A percentile compares a stretch with the other conserved stretches of the same genome.
phyloP scores from a whole-genome alignment of 2,329 filamentous ascomycete species.

The Reticulascus tulasneorum region DNA sequence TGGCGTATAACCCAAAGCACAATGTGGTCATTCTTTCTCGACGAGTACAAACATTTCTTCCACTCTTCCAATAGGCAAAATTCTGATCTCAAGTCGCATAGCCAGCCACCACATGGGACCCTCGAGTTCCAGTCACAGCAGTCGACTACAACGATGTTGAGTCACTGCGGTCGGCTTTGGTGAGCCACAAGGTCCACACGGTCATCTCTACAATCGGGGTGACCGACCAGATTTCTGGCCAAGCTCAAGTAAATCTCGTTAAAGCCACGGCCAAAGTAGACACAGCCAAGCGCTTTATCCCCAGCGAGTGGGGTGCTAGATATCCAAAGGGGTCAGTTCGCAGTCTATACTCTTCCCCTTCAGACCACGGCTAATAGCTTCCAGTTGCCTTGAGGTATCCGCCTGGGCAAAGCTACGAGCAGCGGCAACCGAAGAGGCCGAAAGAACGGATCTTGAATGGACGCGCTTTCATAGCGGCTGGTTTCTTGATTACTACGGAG shows the following conservation, averaged over 20 bases:
- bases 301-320: conserved; percentile 36
- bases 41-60: conserved; percentile 22
- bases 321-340: conserved; percentile 18
- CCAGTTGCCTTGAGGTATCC: no score
- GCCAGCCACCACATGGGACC: background rate
- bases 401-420: no score
- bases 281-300: conserved; percentile 34
- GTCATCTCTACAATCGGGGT: conserved; percentile 40
- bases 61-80: background rate
- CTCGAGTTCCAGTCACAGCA: background rate
- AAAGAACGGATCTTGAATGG: conserved; percentile 8
- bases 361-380: no score
- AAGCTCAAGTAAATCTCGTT: conserved; percentile 36
- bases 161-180: background rate
- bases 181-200: conserved; percentile 30
- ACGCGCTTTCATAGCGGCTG: conserved; percentile 18
- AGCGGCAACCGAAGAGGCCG: no score
- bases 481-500: conserved; percentile 23
- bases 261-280: conserved; percentile 35
- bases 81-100: background rate
- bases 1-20: conserved; percentile 27
- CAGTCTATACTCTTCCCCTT: no score
- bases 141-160: conserved; percentile 5
- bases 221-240: conserved; percentile 22
- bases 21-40: conserved; percentile 36